phyloP scores from a whole-genome alignment of 176 grass and related monocot species.

The Carex littledalei region DNA sequence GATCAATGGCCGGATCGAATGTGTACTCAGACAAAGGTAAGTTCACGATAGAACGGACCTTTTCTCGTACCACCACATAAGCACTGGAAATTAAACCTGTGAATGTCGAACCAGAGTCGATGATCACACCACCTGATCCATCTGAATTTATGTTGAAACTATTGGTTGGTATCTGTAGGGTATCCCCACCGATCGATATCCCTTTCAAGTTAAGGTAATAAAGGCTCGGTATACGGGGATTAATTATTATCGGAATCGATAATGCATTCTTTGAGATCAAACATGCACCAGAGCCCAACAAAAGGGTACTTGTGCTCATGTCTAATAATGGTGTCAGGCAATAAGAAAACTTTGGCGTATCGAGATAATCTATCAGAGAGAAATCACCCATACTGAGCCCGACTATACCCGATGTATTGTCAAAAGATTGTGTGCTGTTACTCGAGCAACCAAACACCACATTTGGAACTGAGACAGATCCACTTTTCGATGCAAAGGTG shows the following conservation, averaged over 20 bases:
- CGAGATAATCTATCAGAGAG: conserved; percentile 17
- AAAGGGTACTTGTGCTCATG: conserved; percentile 4
- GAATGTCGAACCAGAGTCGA: conserved; percentile 21
- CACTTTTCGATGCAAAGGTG: conserved; percentile 12
- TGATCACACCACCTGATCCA: conserved; percentile 3
- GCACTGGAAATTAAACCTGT: conserved; percentile 14
- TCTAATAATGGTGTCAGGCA: conserved; percentile 15
- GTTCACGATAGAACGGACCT: conserved; percentile 20
- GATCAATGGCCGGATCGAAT: neutral
- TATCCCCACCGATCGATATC: conserved; percentile 19
- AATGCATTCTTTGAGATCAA: neutral
- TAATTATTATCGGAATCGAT: conserved; percentile 15
- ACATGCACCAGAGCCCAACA: conserved; percentile 24
- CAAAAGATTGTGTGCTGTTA: neutral
- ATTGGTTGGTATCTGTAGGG: neutral
- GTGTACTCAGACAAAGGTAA: neutral
- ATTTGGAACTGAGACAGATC: neutral
- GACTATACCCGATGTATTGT: conserved; percentile 8
- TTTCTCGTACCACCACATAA: conserved; percentile 10
- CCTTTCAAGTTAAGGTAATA: conserved; percentile 17
- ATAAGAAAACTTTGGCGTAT: conserved; percentile 25
- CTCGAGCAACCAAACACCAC: conserved; percentile 18
- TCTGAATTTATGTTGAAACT: conserved; percentile 4
- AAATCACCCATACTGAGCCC: conserved; percentile 21
- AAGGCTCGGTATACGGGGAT: neutral